phyloP scores from a whole-genome alignment of 1,284 basidiomycete genomes.

The Dichomitus squalens region DNA sequence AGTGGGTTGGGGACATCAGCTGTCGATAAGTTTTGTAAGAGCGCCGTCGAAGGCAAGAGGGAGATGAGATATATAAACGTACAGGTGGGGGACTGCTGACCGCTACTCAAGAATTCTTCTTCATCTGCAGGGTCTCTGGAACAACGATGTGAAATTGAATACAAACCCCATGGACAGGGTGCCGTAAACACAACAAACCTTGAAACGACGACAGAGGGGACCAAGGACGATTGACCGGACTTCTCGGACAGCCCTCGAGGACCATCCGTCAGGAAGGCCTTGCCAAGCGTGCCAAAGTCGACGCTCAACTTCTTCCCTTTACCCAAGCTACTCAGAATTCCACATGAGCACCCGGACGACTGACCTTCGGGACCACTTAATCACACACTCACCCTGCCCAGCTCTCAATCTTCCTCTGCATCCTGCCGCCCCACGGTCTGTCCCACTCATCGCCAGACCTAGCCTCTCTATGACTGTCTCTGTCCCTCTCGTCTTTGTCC shows the following conservation, averaged over 20 bases:
- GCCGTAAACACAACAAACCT: conserved; percentile 29
- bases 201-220: conserved; percentile 40
- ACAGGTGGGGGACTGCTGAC: conserved; percentile 72
- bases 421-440: conserved; percentile 55
- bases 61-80: conserved; percentile 27
- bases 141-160: not conserved
- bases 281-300: conserved; percentile 34
- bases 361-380: not conserved
- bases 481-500: conserved; percentile 35
- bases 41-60: not conserved
- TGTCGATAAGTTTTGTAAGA: conserved; percentile 15
- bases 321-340: conserved; percentile 28
- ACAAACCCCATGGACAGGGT: not conserved
- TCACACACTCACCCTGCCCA: conserved; percentile 62
- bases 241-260: conserved; percentile 26
- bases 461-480: conserved; percentile 36
- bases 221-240: conserved; percentile 21
- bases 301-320: conserved; percentile 41
- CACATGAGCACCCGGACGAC: not conserved
- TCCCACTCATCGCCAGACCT: conserved; percentile 40
- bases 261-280: conserved; percentile 26
- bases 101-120: conserved; percentile 69
- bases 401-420: conserved; percentile 69
- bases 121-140: conserved; percentile 49
- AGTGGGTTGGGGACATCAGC: conserved; percentile 47